These are phyloP conservation scores for Penicillium concentricum DNA, from an alignment of 2,329 filamentous ascomycete species.

Conservation along the genomic window DNA sequence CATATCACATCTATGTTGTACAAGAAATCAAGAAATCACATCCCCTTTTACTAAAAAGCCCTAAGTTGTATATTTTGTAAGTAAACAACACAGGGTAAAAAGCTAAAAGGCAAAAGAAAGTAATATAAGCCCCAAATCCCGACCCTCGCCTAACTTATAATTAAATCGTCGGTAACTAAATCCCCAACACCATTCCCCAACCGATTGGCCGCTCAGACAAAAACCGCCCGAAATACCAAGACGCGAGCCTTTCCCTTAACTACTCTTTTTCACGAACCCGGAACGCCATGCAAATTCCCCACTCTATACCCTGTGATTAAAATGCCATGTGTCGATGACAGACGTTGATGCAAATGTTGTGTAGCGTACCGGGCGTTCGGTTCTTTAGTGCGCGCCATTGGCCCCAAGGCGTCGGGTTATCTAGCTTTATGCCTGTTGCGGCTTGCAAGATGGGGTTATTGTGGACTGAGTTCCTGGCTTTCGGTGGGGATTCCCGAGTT, in stretches of 20 bases:
- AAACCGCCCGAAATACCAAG: conserved; percentile 13
- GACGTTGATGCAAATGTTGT: background rate
- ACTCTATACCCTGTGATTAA: background rate
- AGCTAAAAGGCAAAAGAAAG: background rate
- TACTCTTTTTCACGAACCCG: conserved; percentile 18
- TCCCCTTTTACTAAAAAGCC: background rate
- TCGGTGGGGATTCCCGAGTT: background rate
- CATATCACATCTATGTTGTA: background rate
- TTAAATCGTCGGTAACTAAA: background rate
- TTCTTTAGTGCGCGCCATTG: background rate
- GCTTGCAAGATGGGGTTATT: conserved; percentile 1
- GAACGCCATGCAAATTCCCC: background rate
- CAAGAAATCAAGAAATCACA: too few species aligned
- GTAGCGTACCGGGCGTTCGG: background rate
- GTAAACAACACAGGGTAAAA: background rate
- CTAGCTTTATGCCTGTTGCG: background rate
- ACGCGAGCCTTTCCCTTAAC: conserved; percentile 24
- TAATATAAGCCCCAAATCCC: background rate
- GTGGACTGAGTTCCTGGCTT: background rate
- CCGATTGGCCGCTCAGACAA: conserved; percentile 9
- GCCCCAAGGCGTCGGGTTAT: background rate
- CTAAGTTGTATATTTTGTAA: background rate
- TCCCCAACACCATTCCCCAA: background rate
- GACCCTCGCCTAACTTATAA: conserved; percentile 4
- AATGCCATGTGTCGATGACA: background rate